Conservation (phyloP, 371 early-diverging fungal species). For the Mortierella sp. region DNA sequence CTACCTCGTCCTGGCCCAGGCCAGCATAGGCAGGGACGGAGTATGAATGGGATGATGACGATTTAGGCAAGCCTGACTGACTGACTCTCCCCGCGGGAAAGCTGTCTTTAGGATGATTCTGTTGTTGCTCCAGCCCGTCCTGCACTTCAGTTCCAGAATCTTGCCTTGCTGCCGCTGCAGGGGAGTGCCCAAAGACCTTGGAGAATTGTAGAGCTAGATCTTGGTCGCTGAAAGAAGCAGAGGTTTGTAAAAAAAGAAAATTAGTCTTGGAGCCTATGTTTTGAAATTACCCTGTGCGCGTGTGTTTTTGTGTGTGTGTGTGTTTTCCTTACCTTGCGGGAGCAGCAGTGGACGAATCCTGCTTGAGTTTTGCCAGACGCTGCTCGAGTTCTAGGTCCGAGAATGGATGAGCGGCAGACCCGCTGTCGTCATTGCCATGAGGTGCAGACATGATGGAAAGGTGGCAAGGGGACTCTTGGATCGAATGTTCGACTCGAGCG, state of each 20-base stretch:
- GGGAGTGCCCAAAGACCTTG: constrained; percentile 50
- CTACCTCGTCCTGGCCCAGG: constrained; percentile 33
- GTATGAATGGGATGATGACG: constrained; percentile 14
- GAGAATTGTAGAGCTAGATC: constrained; percentile 41
- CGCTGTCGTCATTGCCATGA: not conserved
- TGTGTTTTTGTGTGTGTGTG: too few relatives aligned
- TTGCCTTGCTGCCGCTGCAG: constrained; percentile 27
- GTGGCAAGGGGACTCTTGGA: not conserved
- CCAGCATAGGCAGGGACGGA: constrained; percentile 28
- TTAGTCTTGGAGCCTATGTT: not conserved
- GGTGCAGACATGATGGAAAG: not conserved
- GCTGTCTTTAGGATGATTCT: not conserved
- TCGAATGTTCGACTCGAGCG: constrained; percentile 4
- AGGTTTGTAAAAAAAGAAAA: not conserved
- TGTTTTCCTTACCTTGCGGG: constrained; percentile 17
- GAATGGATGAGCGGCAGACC: not conserved
- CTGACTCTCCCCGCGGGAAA: not conserved
- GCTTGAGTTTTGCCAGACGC: constrained; percentile 37
- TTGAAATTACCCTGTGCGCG: too few relatives aligned
- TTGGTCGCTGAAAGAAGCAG: constrained; percentile 27
- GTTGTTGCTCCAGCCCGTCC: constrained; percentile 1
- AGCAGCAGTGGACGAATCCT: constrained; percentile 5
- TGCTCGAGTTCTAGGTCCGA: constrained; percentile 36
- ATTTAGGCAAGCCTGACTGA: constrained; percentile 9
- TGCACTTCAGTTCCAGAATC: constrained; percentile 12